A percentile compares a stretch with the other conserved stretches of the same genome.
Conservation (phyloP, 2,329 filamentous ascomycete species). For the Colletotrichum euphorbiae region DNA sequence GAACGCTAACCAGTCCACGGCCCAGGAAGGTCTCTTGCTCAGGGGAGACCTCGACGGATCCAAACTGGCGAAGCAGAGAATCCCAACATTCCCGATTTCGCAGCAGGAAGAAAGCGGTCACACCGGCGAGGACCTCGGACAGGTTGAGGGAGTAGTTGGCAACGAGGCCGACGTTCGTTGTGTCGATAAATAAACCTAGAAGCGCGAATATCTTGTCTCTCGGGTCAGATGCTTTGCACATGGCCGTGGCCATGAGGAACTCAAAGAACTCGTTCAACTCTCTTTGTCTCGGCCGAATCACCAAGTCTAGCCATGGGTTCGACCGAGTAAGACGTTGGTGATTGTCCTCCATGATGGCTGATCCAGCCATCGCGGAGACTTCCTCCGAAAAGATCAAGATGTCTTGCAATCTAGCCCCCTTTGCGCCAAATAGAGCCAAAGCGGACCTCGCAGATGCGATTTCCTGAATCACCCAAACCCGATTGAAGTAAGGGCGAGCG, state of each 20-base stretch:
- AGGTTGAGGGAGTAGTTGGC: slow-evolving; percentile 5
- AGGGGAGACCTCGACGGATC: not conserved
- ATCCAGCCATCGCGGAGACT: not conserved
- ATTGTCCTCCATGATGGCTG: not conserved
- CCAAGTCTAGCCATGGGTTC: not conserved
- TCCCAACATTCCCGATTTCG: not conserved
- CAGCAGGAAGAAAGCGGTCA: not conserved
- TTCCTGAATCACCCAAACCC: slow-evolving; percentile 27
- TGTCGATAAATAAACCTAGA: not conserved
- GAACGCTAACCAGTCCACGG: not conserved
- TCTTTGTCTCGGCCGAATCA: not conserved
- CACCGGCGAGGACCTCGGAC: not conserved
- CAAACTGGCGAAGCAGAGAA: not conserved
- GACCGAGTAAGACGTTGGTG: not conserved
- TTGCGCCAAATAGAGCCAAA: not conserved
- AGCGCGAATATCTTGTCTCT: slow-evolving; percentile 17
- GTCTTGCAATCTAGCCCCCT: not conserved
- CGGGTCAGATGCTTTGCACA: slow-evolving; percentile 5
- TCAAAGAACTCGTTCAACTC: not conserved
- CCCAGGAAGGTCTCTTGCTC: not conserved
- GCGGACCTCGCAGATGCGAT: not conserved
- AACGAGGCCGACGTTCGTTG: not conserved
- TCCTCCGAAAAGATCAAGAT: not conserved
- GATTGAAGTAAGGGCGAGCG: slow-evolving; percentile 4
- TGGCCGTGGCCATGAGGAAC: not conserved